Base-by-base conservation (phyloP, 306 rosid genomes). In the Medicago ruthenica region DNA sequence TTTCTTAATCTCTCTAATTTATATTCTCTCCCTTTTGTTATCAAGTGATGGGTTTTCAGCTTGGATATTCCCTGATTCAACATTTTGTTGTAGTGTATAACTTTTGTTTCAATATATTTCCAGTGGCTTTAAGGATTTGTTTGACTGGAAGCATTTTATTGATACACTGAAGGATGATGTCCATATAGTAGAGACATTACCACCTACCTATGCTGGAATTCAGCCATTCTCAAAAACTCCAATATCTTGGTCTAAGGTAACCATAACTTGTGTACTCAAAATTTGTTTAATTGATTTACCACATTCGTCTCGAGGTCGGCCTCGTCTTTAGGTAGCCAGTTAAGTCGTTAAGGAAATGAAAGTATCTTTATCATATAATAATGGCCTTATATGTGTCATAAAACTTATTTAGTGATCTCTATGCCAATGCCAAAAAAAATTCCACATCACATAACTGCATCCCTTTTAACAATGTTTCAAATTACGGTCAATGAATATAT, bases 111-210 rank as follows among this genome's bases (percentile, higher is more conserved):
- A 27, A 70, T 69, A 60, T 81, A 37, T 82, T 75, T 83, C 77
- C 91, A 92, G 99, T 80, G 97, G 87, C 79, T 95, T 95, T 83
- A 95, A 95, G 84, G 97, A 95, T 87, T 88, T 95, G 82, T 95
- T 95, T 85, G 93, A 95, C 81, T 95, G 97, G 99, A 84, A 79
- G 82, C 89, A 90, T 81, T 95, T 95, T 78, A 86, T 95, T 34
- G 78, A 92, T 85, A 89, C 84, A 9, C 85, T 95, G 84, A 91
- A 82, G 86, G 89, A 92, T 72, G 97, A 92, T 78, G 67, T 95
- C 83, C 92, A 88, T 86, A 83, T 95, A 84, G 91, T 90, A 31
- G 99, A 95, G 89, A 75, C 77, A 58, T 84, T 95, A 78, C 97
- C 97, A 50, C 79, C 88, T 59, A 84, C 82, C 73, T 89, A 76